Base-by-base conservation (phyloP, 1,139 yeast genomes). In the Pichia sp. region DNA sequence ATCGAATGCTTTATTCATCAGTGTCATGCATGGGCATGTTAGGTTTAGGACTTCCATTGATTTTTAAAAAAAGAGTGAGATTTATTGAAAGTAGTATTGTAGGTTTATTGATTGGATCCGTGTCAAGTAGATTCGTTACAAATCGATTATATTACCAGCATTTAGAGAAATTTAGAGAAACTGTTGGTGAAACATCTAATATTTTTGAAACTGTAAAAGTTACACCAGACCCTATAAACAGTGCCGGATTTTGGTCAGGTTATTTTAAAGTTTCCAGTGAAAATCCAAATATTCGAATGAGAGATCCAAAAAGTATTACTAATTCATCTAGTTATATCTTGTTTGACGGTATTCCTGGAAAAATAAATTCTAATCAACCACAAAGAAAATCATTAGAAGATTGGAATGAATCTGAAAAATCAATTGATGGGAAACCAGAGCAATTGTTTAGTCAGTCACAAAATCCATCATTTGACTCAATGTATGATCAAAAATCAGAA, bases 181-280 rank as follows among this genome's bases (percentile, higher is more conserved):
- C 54, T 11, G 53, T 53, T 39, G 61, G 64, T 2, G 49, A 51
- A 8, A 49, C 50, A 7, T 56, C 61, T 4, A 18, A 18, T 18
- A 18, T 18, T 18, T 18, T 18, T 18, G 51, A 51, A 34, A 55
- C 57, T 9, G 43, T 60, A 5, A 42, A 46, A 7, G 53, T 49
- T 4, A 57, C 61, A 1, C 64, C 65, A 3, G 57, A 55, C 41
- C 61, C 61, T 6, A 43, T 58, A 7, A 44, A 48, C 5, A 53
- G 57, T 35, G 46, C 63, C 5, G 57, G 49, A 27, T 59, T 59
- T 35, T 63, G 66, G 66, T 51, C 64, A 2, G 44, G 46, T 8
- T 63, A 62, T 47, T 63, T 59, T 48, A 50, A 53, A 8, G 53
- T 48, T 30, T 55, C 64, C 3, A 46, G 53, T 32, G 48, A 50